Base-by-base conservation (phyloP, 768 basidiomycete genomes). In the Agaricus sinodeliciosus region DNA sequence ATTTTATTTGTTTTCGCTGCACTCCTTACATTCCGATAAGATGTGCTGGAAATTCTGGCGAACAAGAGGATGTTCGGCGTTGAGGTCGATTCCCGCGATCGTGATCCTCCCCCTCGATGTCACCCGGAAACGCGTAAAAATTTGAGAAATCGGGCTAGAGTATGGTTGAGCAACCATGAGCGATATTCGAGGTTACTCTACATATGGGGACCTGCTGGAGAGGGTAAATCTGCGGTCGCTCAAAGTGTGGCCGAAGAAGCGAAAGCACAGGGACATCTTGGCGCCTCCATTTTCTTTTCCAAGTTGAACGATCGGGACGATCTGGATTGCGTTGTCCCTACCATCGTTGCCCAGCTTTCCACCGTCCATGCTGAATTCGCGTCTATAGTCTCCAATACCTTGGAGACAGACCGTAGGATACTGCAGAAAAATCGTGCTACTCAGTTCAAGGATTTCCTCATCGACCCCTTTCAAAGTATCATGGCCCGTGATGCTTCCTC, bases 201-300 rank as follows among this genome's bases (percentile, higher is more conserved):
- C 40, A 9, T 55, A 9, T n/a, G 18, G 9, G 53, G 46, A 8
- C 37, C 53, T 5, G 53, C 53, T 1, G 53, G 53, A 2, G 53
- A 41, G 11, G 53, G 53, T 15, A 55, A 55, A 31, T 27, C 37
- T 5, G 53, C 47, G 15, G 34, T 55, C 9, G 46, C 53, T 2
- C 53, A 49, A 28, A 54, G 46, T 7, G 40, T 54, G 9, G 44
- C 53, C n/a, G 37, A 48, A 18, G 41, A 42, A 18, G 40, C 22
- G n/a, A 16, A 18, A 13, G 16, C 18, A 9, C 7, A 9, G 2
- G 48, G 48, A 25, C 7, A 39, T 26, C 36, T 48, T 6, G 48
- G 48, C 9, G 48, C 48, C 6, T 36, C 48, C 16, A 45, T 50
- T 6, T 55, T 55, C 35, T 50, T 43, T 26, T 50, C 42, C 6